These are phyloP conservation scores for Amanita inopinata DNA, from an alignment of 768 basidiomycete species.

Conservation along the genomic window DNA sequence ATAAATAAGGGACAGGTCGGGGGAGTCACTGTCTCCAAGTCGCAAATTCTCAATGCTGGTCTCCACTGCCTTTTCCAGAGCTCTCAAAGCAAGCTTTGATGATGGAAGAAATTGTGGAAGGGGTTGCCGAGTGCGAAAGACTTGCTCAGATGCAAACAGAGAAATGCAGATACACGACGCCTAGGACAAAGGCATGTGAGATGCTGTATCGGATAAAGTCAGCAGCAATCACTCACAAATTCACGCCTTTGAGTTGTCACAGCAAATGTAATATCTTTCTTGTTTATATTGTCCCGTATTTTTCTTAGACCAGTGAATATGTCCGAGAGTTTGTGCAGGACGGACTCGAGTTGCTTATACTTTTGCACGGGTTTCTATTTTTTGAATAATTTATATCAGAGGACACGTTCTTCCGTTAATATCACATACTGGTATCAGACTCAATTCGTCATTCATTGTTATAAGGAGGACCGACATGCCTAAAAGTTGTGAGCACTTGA, in stretches of 20 bases:
- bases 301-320: conserved; percentile 35
- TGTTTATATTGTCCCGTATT: conserved; percentile 36
- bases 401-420: too few species aligned
- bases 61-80: conserved; percentile 25
- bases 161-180: conserved; percentile 37
- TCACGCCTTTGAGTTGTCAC: conserved; percentile 30
- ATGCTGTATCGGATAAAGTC: not conserved
- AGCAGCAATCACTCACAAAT: conserved; percentile 16
- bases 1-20: conserved; percentile 30
- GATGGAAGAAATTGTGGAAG: conserved; percentile 44
- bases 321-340: conserved; percentile 32
- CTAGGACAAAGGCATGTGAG: conserved; percentile 12
- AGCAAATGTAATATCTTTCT: conserved; percentile 32
- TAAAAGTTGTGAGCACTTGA: conserved; percentile 2
- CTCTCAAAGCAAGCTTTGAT: conserved; percentile 27
- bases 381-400: too few species aligned
- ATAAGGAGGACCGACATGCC: conserved; percentile 25
- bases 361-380: conserved; percentile 42
- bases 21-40: conserved; percentile 14
- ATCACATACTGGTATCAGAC: conserved; percentile 35
- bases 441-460: conserved; percentile 37
- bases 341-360: conserved; percentile 27
- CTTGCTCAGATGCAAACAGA: conserved; percentile 40
- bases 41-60: conserved; percentile 18
- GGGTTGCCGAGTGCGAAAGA: conserved; percentile 34